Percentiles rank a stretch among this genome's conserved stretches.
These are phyloP conservation scores for Blastomyces percursus DNA, from an alignment of 2,329 filamentous ascomycete genomes.

Conservation along the genomic window DNA sequence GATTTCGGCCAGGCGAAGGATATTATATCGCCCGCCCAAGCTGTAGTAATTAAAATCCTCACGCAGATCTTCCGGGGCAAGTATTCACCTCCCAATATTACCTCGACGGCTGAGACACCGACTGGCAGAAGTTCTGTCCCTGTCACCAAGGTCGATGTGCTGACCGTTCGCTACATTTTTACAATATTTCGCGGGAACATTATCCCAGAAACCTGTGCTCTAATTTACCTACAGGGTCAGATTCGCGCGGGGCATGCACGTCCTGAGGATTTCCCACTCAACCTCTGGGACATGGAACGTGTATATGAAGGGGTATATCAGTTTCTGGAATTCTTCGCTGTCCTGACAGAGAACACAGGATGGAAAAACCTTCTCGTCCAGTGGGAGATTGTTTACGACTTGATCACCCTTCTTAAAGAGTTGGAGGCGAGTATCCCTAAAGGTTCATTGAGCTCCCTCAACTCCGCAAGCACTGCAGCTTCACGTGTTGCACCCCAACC, in stretches of 20 bases:
- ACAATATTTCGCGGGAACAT: constrained; percentile 86
- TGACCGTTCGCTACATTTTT: constrained; percentile 78
- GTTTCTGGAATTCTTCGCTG: constrained; percentile 86
- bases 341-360: constrained; percentile 72
- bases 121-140: constrained; percentile 47
- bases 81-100: constrained; percentile 38
- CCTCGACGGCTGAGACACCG: constrained; percentile 43
- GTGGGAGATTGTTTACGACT: constrained; percentile 83
- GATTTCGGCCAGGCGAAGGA: constrained; percentile 87
- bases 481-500: constrained; percentile 22
- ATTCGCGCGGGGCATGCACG: constrained; percentile 67
- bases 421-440: constrained; percentile 82
- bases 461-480: constrained; percentile 14
- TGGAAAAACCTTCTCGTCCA: constrained; percentile 78
- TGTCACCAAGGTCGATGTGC: constrained; percentile 45
- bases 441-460: constrained; percentile 48
- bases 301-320: constrained; percentile 92
- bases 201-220: constrained; percentile 84
- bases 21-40: constrained; percentile 90
- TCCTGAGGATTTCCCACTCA: constrained; percentile 80
- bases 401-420: constrained; percentile 75
- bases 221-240: constrained; percentile 86
- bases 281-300: constrained; percentile 95
- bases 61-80: constrained; percentile 74
- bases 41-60: constrained; percentile 79